Evolutionary conservation across 345 rosid species (phyloP).

Genomic region (Firmiana major): DNA sequence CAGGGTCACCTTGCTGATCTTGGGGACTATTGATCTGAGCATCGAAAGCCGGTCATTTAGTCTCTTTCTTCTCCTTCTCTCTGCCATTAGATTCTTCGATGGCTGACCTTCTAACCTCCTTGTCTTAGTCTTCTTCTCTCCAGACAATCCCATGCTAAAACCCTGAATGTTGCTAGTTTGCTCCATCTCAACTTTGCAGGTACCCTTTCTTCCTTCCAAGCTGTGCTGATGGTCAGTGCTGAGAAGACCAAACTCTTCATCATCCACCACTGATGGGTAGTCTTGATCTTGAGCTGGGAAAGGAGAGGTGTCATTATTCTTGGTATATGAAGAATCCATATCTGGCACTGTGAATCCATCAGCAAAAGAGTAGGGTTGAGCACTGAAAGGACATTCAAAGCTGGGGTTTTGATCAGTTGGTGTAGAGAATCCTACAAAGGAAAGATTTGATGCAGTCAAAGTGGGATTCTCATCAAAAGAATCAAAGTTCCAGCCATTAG

Average conservation of each 20-base stretch:
- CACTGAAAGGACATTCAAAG: slow-evolving; percentile 1
- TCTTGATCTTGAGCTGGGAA: slow-evolving; percentile 27
- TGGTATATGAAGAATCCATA: slow-evolving; percentile 27
- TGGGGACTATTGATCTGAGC: too few species aligned
- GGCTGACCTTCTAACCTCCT: slow-evolving; percentile 82
- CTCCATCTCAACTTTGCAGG: slow-evolving; percentile 38
- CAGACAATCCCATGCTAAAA: slow-evolving; percentile 38
- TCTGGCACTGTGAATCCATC: slow-evolving; percentile 40
- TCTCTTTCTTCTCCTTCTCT: slow-evolving; percentile 80
- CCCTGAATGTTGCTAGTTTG: slow-evolving; percentile 23
- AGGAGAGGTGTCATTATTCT: slow-evolving; percentile 28
- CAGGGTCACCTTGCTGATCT: too few species aligned
- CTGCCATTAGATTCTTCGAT: slow-evolving; percentile 88
- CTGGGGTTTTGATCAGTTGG: background rate
- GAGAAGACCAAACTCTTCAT: slow-evolving; percentile 37
- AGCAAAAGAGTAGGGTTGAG: slow-evolving; percentile 30
- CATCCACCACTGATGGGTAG: slow-evolving; percentile 42
- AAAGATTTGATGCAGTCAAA: slow-evolving; percentile 31
- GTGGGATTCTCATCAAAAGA: slow-evolving; percentile 35
- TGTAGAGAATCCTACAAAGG: slow-evolving; percentile 18
- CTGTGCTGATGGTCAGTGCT: slow-evolving; percentile 14
- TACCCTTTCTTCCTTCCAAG: slow-evolving; percentile 30
- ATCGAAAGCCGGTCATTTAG: slow-evolving; percentile 48
- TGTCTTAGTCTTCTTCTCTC: slow-evolving; percentile 39
- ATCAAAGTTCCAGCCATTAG: slow-evolving; percentile 52